Conservation (phyloP, 2,329 filamentous ascomycete genomes). For the Alternaria arborescens region DNA sequence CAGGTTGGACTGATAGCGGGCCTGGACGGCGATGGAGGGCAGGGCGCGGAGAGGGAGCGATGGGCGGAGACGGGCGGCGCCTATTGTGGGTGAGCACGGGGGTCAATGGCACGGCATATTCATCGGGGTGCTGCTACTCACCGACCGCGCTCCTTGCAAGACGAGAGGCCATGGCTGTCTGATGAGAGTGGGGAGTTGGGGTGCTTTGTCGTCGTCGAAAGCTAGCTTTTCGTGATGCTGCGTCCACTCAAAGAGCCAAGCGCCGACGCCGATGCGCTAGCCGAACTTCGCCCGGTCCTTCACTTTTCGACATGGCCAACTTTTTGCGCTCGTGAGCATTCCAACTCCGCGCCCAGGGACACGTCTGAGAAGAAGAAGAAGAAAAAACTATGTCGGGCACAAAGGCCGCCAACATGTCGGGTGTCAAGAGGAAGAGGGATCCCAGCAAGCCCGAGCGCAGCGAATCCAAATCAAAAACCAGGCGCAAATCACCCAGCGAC, state of each 20-base stretch:
- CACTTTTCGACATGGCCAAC: conserved; percentile 29
- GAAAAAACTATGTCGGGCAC: conserved; percentile 49
- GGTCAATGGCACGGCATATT: conserved; percentile 53
- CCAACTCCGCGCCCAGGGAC: not conserved
- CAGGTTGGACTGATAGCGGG: conserved; percentile 78
- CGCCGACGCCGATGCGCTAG: conserved; percentile 27
- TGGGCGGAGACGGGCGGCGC: conserved; percentile 85
- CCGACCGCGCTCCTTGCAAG: conserved; percentile 94
- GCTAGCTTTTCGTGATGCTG: conserved; percentile 40
- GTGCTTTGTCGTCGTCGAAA: conserved; percentile 37
- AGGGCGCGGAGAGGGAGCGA: conserved; percentile 77
- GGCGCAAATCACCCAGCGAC: conserved; percentile 40
- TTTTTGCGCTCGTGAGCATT: conserved; percentile 11
- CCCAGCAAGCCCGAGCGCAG: conserved; percentile 46
- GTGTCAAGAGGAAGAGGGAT: conserved; percentile 56
- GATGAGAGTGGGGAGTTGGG: conserved; percentile 52
- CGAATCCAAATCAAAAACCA: conserved; percentile 50
- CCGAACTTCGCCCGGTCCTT: conserved; percentile 35
- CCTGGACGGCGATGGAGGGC: conserved; percentile 75
- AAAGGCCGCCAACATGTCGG: conserved; percentile 36
- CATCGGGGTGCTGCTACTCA: conserved; percentile 63
- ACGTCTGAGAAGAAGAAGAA: conserved; percentile 4
- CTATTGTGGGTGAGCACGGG: conserved; percentile 59
- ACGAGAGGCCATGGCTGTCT: conserved; percentile 91
- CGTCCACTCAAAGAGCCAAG: conserved; percentile 30